Base-by-base conservation (phyloP, 805 yeast species). In the Candida vaughaniae region DNA sequence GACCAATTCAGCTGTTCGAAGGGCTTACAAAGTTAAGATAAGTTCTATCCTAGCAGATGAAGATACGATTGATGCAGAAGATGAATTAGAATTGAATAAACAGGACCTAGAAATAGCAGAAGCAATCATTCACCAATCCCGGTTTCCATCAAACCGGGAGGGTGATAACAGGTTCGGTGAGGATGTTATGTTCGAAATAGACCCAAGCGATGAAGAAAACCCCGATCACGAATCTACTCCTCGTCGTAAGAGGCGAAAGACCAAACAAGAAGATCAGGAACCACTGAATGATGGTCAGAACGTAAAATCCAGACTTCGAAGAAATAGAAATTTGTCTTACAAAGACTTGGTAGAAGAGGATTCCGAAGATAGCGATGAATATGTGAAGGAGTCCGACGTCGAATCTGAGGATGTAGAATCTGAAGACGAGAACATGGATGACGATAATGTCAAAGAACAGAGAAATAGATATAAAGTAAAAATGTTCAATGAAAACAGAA, bases 71-170 rank as follows among this genome's bases (percentile, higher is more conserved):
- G 45, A 40, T 1, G 69, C 56, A 3, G 56, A 55, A 6, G 56
- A 48, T n/a, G 56, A 46, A 10, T 46, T 35, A 4, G 34, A 33
- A 14, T 43, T 64, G 27, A 60, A 62, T 16, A 62, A 60, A 6
- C 69, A 69, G 29, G 79, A 76, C 23, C 36, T 51, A 17, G 47
- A 52, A 11, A 47, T 78, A 22, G 81, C 82, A 0, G 78, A 76
- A 28, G 32, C 48, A 8, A 60, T 64, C 14, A 55, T 65, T 12
- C 28, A 36, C 20, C 48, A 49, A 20, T 58, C 68, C 2, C 33
- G 36, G 8, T n/a, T n/a, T n/a, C n/a, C n/a, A n/a, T 29, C n/a
- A 3, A 31, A 34, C 3, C 3, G 9, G 2, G 26, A 20, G 23
- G 31, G 23, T 10, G 23, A 20, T 20, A 20, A 20, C 10, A 20